Evolutionary conservation across 2,329 filamentous ascomycete genomes (phyloP).

Genomic region (Monosporascus sp.): DNA sequence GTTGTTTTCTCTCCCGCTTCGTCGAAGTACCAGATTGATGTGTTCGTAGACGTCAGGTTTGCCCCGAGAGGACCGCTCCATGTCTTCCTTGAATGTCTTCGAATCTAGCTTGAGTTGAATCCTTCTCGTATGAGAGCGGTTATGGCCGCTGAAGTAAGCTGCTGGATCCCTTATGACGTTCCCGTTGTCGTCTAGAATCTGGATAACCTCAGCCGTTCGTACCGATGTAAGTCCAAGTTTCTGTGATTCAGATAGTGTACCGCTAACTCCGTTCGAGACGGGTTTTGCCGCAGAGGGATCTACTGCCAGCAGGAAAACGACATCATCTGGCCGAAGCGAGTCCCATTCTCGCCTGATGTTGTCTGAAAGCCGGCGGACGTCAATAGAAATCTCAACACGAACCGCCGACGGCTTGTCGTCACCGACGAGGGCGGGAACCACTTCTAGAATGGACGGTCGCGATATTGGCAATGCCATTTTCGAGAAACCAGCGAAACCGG

Average conservation of each 20-base stretch:
- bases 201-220: conserved; percentile 78
- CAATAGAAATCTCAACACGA: conserved; percentile 77
- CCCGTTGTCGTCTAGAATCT: conserved; percentile 81
- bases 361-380: conserved; percentile 73
- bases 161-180: conserved; percentile 61
- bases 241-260: conserved; percentile 44
- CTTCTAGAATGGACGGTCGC: conserved; percentile 82
- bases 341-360: conserved; percentile 85
- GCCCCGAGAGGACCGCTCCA: conserved; percentile 57
- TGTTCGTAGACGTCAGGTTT: conserved; percentile 74
- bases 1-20: conserved; percentile 88
- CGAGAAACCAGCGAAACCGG: conserved; percentile 75
- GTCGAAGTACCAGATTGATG: conserved; percentile 80
- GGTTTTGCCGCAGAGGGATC: conserved; percentile 52
- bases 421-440: conserved; percentile 76
- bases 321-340: conserved; percentile 75
- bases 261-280: conserved; percentile 47
- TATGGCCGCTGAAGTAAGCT: conserved; percentile 58
- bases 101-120: conserved; percentile 80
- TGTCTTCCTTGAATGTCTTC: conserved; percentile 70
- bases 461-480: conserved; percentile 86
- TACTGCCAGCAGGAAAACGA: conserved; percentile 79
- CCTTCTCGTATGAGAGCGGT: conserved; percentile 56
- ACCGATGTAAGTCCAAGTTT: conserved; percentile 64
- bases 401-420: conserved; percentile 78